Evolutionary conservation across 2,329 filamentous ascomycete species (phyloP).

Genomic region (Chaetomiaceae sp.): DNA sequence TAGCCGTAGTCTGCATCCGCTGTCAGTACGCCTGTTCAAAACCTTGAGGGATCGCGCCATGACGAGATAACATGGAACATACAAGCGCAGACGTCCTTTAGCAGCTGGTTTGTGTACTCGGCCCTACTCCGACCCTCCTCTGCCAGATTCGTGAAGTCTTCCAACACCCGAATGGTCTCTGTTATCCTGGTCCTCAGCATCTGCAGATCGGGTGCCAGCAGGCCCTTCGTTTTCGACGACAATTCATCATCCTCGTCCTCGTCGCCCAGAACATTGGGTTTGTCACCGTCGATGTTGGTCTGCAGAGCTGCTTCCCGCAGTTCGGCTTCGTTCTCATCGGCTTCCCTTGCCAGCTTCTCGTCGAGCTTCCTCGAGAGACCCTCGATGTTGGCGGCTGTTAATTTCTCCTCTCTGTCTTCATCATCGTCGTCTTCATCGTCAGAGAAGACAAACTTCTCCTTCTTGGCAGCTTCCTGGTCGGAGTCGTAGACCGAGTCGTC

Average conservation of each 20-base stretch:
- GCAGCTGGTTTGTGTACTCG: slow-evolving; percentile 80
- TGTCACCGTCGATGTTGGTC: slow-evolving; percentile 85
- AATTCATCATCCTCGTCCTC: slow-evolving; percentile 56
- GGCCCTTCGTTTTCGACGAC: slow-evolving; percentile 54
- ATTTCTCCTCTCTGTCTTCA: slow-evolving; percentile 79
- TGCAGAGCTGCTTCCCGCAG: slow-evolving; percentile 80
- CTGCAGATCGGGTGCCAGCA: slow-evolving; percentile 84
- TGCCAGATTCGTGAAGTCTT: slow-evolving; percentile 77
- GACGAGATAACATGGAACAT: background rate
- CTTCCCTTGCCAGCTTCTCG: slow-evolving; percentile 68
- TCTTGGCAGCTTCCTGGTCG: slow-evolving; percentile 55
- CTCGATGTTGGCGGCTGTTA: slow-evolving; percentile 94
- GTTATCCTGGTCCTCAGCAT: slow-evolving; percentile 84
- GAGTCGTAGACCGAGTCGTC: slow-evolving; percentile 66
- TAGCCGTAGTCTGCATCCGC: slow-evolving; percentile 75
- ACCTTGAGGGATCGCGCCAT: background rate
- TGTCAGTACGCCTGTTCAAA: background rate
- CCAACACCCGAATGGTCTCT: slow-evolving; percentile 86
- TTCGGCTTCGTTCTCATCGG: slow-evolving; percentile 78
- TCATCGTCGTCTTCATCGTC: slow-evolving; percentile 93
- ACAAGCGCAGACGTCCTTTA: slow-evolving; percentile 86
- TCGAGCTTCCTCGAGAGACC: slow-evolving; percentile 85
- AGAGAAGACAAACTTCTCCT: slow-evolving; percentile 74
- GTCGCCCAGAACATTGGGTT: slow-evolving; percentile 61
- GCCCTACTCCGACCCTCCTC: slow-evolving; percentile 77